Evolutionary conservation across 2,329 filamentous ascomycete genomes (phyloP).

Genomic region (Claviceps quebecensis): DNA sequence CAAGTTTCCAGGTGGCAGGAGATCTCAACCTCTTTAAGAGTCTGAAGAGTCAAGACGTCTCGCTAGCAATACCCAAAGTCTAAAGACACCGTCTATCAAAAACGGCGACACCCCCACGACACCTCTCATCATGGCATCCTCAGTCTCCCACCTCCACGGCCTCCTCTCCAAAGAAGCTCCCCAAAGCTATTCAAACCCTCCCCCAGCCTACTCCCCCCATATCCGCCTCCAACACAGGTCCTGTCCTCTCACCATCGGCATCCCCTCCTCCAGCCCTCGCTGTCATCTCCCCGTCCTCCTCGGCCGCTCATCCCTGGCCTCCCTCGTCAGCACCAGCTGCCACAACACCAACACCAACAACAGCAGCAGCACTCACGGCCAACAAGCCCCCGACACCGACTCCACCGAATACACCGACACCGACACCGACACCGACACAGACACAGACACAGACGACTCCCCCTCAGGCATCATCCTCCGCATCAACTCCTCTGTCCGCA

Average conservation of each 20-base stretch:
- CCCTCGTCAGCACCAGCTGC: neutral
- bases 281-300: neutral
- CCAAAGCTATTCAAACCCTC: constrained; percentile 11
- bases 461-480: constrained; percentile 28
- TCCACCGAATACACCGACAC: neutral
- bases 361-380: neutral
- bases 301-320: neutral
- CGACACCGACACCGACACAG: neutral
- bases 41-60: too few relatives aligned
- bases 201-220: constrained; percentile 18
- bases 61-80: too few relatives aligned
- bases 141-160: neutral
- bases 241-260: neutral
- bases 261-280: neutral
- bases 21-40: too few relatives aligned
- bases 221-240: constrained; percentile 4
- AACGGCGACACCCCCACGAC: too few relatives aligned
- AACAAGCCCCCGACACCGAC: neutral
- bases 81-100: too few relatives aligned
- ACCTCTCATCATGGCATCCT: too few relatives aligned
- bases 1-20: too few relatives aligned
- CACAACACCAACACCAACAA: neutral
- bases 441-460: neutral
- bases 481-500: constrained; percentile 33
- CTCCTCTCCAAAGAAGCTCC: constrained; percentile 3